Evolutionary conservation across 1,284 basidiomycete species (phyloP).

Genomic region (Exobasidium cylindrosporum): DNA sequence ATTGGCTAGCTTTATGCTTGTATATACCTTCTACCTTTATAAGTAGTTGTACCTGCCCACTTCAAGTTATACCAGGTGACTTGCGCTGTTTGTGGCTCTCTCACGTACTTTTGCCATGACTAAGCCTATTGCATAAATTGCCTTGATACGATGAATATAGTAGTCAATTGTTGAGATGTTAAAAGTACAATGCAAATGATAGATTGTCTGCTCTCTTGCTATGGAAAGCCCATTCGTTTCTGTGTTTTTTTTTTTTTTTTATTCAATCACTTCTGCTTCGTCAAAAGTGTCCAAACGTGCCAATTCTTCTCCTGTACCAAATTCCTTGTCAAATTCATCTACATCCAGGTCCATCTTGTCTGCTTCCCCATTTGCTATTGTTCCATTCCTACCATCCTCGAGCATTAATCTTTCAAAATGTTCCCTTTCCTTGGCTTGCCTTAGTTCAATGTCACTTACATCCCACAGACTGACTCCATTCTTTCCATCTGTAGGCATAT

Average conservation of each 20-base stretch:
- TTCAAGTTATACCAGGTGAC: no score
- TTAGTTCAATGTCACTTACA: constrained; percentile 74
- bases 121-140: no score
- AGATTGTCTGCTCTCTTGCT: no score
- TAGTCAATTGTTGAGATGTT: no score
- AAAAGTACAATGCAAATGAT: no score
- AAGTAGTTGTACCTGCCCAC: no score
- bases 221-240: background rate
- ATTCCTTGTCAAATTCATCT: constrained; percentile 8
- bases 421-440: constrained; percentile 72
- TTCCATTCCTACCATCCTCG: constrained; percentile 13
- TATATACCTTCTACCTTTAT: no score
- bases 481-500: constrained; percentile 75
- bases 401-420: constrained; percentile 43
- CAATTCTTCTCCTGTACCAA: constrained; percentile 3
- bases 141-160: no score
- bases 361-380: background rate
- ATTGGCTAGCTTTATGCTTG: no score
- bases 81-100: no score
- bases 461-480: constrained; percentile 95
- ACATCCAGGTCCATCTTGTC: constrained; percentile 8
- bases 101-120: no score
- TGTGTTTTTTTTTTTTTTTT: background rate
- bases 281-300: constrained; percentile 1
- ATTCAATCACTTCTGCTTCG: constrained; percentile 9